A percentile compares a stretch with the other conserved stretches of the same genome.
Evolutionary conservation across 1,284 basidiomycete genomes (phyloP).

Genomic region (Pseudozyma sp.): DNA sequence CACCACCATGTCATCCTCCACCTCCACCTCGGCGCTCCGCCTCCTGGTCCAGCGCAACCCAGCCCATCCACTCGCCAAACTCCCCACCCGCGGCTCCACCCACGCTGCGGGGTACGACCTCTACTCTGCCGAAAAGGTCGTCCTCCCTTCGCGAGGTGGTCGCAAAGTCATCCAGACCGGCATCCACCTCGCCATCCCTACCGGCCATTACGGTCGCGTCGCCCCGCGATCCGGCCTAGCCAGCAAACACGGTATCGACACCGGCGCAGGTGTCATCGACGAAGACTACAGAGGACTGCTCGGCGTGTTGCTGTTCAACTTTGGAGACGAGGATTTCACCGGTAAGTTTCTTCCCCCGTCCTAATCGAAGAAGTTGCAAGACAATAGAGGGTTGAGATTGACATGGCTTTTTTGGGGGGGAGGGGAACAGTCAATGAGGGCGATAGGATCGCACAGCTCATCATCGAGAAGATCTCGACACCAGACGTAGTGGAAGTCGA

Average conservation of each 20-base stretch:
- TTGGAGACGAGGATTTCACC: slow-evolving; percentile 83
- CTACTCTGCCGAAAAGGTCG: slow-evolving; percentile 76
- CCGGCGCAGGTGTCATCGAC: slow-evolving; percentile 95
- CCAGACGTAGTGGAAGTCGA: slow-evolving; percentile 87
- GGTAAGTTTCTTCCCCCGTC: slow-evolving; percentile 72
- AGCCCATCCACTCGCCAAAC: slow-evolving; percentile 76
- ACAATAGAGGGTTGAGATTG: too few relatives aligned
- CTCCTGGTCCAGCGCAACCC: slow-evolving; percentile 88
- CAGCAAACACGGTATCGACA: slow-evolving; percentile 95
- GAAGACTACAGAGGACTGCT: slow-evolving; percentile 93
- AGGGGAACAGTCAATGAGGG: slow-evolving; percentile 80
- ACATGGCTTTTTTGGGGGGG: background rate
- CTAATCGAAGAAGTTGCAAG: too few relatives aligned
- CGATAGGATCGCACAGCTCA: slow-evolving; percentile 92
- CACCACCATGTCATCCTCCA: slow-evolving; percentile 9
- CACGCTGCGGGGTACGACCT: slow-evolving; percentile 93
- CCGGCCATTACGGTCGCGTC: slow-evolving; percentile 92
- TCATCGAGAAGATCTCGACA: slow-evolving; percentile 88
- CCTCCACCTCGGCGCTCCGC: slow-evolving; percentile 38
- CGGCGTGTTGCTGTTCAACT: slow-evolving; percentile 94
- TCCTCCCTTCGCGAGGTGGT: slow-evolving; percentile 71
- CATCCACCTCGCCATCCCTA: slow-evolving; percentile 89
- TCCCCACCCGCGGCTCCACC: slow-evolving; percentile 88
- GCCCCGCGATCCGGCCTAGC: slow-evolving; percentile 94
- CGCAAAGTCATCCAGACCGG: slow-evolving; percentile 91